Conservation (phyloP, 2,329 filamentous ascomycete species). For the Cladosporium phlei region DNA sequence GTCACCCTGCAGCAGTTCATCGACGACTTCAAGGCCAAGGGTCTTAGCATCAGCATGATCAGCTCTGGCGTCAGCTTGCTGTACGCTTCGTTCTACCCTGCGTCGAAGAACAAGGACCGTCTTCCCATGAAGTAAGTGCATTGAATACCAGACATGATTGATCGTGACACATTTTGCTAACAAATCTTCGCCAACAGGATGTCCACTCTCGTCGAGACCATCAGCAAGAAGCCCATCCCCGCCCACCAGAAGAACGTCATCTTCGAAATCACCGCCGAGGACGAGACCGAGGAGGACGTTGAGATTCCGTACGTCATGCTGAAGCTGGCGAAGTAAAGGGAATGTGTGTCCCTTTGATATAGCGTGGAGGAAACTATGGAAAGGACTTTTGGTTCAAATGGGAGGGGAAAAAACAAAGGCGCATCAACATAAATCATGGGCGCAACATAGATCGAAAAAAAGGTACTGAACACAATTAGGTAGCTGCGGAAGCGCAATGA, state of each 20-base stretch:
- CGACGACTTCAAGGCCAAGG: conserved; percentile 68
- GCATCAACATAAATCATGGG: too few species aligned
- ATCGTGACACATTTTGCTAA: too few species aligned
- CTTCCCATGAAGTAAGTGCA: conserved; percentile 61
- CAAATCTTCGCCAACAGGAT: conserved; percentile 56
- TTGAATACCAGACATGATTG: too few species aligned
- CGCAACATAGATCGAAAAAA: too few species aligned
- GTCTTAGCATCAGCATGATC: conserved; percentile 82
- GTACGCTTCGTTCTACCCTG: conserved; percentile 88
- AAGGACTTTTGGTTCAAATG: neutral
- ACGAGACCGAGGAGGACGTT: conserved; percentile 83
- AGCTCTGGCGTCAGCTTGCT: conserved; percentile 95
- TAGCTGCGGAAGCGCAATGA: too few species aligned
- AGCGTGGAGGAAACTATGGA: neutral
- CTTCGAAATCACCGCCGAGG: conserved; percentile 91
- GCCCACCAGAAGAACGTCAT: conserved; percentile 92
- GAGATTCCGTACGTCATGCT: conserved; percentile 97
- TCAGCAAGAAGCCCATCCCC: conserved; percentile 89
- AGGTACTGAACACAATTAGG: too few species aligned
- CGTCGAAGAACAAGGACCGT: conserved; percentile 77
- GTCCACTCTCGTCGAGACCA: conserved; percentile 78
- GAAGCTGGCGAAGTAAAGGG: conserved; percentile 53
- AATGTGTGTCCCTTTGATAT: neutral
- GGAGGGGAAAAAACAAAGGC: too few species aligned
- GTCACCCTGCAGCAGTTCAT: conserved; percentile 81